Evolutionary conservation across 495 filamentous ascomycete genomes (phyloP).

Genomic region (Daldinia caldariorum): DNA sequence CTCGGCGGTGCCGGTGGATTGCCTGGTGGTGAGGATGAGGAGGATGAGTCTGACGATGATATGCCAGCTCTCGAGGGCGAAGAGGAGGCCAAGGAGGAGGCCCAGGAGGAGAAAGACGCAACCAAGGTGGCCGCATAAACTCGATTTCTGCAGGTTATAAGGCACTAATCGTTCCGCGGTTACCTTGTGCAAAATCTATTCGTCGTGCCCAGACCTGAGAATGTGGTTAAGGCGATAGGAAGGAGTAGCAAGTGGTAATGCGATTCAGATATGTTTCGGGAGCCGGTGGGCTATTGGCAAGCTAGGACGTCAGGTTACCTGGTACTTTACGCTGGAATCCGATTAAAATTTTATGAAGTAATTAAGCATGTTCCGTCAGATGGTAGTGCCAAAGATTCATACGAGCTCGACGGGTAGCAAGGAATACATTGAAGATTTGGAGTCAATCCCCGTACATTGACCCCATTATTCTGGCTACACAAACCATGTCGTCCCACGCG

Average conservation of each 20-base stretch:
- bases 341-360: conserved; percentile 37
- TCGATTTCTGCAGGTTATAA: conserved; percentile 16
- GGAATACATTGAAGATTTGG: conserved; percentile 19
- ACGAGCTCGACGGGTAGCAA: conserved; percentile 21
- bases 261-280: conserved; percentile 40
- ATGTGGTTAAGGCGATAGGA: conserved; percentile 24
- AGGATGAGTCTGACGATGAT: conserved; percentile 59
- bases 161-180: conserved; percentile 33
- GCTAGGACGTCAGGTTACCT: conserved; percentile 42
- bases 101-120: conserved; percentile 59
- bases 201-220: conserved; percentile 27
- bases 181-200: conserved; percentile 20
- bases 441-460: conserved; percentile 19
- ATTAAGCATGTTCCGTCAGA: conserved; percentile 34
- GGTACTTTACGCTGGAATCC: conserved; percentile 38
- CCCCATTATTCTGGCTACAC: conserved; percentile 32
- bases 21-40: conserved; percentile 67
- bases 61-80: conserved; percentile 56
- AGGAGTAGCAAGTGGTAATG: conserved; percentile 33
- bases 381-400: conserved; percentile 24
- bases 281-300: conserved; percentile 43
- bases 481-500: conserved; percentile 10
- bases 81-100: conserved; percentile 59
- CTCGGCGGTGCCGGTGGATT: conserved; percentile 73
- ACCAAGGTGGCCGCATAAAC: conserved; percentile 52